Evolutionary conservation across 2,329 filamentous ascomycete genomes (phyloP).

Genomic region (Pseudogymnoascus sp.): DNA sequence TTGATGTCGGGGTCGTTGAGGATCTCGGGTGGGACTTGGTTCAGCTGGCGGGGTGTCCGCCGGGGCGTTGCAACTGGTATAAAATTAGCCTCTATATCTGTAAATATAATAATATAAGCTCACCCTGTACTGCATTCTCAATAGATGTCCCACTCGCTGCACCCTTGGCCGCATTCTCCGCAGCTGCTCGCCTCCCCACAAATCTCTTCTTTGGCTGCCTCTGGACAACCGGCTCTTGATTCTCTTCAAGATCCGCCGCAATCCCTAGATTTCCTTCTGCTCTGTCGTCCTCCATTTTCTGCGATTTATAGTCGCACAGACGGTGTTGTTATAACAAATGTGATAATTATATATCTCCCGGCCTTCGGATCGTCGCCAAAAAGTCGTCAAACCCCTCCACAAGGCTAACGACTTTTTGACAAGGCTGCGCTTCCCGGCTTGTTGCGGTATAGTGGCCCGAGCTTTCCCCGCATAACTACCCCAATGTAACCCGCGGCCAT

Average conservation of each 20-base stretch:
- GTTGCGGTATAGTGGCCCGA: constrained; percentile 1
- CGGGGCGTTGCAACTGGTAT: constrained; percentile 43
- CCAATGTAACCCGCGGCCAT: constrained; percentile 4
- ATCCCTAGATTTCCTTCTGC: constrained; percentile 62
- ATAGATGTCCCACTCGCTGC: constrained; percentile 27
- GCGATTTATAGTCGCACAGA: not conserved
- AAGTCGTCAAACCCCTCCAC: not conserved
- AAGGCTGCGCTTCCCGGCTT: not conserved
- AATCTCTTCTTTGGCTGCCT: constrained; percentile 88
- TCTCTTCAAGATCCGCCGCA: constrained; percentile 56
- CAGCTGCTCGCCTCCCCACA: constrained; percentile 70
- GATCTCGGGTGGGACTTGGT: constrained; percentile 83
- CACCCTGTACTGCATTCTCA: constrained; percentile 62
- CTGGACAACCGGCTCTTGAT: constrained; percentile 36
- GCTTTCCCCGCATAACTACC: constrained; percentile 6
- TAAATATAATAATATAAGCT: constrained; percentile 13
- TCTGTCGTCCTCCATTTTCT: constrained; percentile 66
- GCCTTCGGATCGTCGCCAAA: not conserved
- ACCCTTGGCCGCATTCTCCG: constrained; percentile 46
- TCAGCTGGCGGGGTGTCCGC: constrained; percentile 70
- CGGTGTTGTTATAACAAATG: not conserved
- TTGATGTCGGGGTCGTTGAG: constrained; percentile 78
- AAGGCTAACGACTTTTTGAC: constrained; percentile 9
- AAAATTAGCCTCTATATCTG: not conserved
- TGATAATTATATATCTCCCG: not conserved